These are phyloP conservation scores for Pleurotus salmoneostramineus DNA, from an alignment of 768 basidiomycete genomes.

Conservation along the genomic window DNA sequence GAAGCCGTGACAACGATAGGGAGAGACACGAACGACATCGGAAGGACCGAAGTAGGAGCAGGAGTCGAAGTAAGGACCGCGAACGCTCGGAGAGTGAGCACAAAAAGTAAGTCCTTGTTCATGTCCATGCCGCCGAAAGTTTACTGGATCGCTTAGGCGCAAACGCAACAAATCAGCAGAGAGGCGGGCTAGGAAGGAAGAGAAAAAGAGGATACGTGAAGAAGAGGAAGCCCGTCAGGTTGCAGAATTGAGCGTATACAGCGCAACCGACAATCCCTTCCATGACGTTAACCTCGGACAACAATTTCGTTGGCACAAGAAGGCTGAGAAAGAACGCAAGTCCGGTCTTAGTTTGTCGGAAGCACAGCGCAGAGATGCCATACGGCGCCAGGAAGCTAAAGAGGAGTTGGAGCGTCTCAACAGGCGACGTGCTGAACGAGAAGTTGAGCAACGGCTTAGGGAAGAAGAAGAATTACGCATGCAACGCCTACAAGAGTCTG, in stretches of 20 bases:
- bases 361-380: constrained; percentile 71
- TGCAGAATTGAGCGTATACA: constrained; percentile 94
- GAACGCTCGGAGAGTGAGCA: constrained; percentile 34
- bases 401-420: constrained; percentile 94
- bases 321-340: constrained; percentile 93
- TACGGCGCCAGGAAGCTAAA: constrained; percentile 85
- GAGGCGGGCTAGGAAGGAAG: constrained; percentile 77
- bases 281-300: constrained; percentile 95
- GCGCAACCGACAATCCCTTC: constrained; percentile 96
- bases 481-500: constrained; percentile 88
- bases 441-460: constrained; percentile 80
- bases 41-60: constrained; percentile 33
- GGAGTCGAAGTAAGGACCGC: constrained; percentile 30
- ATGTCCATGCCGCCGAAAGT: not conserved
- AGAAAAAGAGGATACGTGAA: constrained; percentile 78
- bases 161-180: constrained; percentile 89
- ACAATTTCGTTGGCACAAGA: constrained; percentile 99
- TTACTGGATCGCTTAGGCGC: constrained; percentile 41
- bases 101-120: constrained; percentile 37
- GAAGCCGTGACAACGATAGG: constrained; percentile 22
- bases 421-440: constrained; percentile 84
- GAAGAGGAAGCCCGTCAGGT: constrained; percentile 91
- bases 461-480: constrained; percentile 93
- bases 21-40: constrained; percentile 20
- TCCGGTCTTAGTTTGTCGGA: constrained; percentile 78